phyloP scores from a whole-genome alignment of 2,329 filamentous ascomycete genomes.

The Pseudocercospora pini-densiflorae region DNA sequence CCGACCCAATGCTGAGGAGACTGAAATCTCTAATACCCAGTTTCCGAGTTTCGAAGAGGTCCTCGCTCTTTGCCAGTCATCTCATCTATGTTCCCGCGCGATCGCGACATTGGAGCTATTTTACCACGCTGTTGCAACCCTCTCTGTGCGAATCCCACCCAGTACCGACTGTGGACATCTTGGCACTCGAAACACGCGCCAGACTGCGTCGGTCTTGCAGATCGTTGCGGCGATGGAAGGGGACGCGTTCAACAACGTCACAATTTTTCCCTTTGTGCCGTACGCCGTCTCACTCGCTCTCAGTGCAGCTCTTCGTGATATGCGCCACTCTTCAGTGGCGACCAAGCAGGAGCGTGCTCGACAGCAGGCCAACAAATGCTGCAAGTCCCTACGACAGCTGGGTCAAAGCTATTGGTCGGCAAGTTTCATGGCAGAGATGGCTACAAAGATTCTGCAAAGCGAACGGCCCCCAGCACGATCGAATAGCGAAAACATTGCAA shows the following conservation, averaged over 20 bases:
- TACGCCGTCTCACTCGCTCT: conserved; percentile 17
- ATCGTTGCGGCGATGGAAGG: conserved; percentile 18
- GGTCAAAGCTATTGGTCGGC: conserved; percentile 18
- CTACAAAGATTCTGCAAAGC: conserved; percentile 13
- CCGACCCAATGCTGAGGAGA: conserved; percentile 1
- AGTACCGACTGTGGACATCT: background rate
- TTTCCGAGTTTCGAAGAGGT: conserved; percentile 22
- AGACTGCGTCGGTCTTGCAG: conserved; percentile 17
- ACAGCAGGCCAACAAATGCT: conserved; percentile 1
- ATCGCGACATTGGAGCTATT: conserved; percentile 17
- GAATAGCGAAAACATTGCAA: background rate
- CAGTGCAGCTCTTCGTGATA: conserved; percentile 17
- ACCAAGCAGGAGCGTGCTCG: conserved; percentile 13
- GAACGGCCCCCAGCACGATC: background rate
- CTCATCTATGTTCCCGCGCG: conserved; percentile 3
- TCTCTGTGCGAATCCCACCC: conserved; percentile 14
- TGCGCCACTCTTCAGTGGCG: conserved; percentile 10
- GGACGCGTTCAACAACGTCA: background rate
- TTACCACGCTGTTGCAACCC: conserved; percentile 12
- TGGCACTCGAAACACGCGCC: conserved; percentile 15
- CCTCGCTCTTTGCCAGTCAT: conserved; percentile 10
- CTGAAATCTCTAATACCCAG: conserved; percentile 14
- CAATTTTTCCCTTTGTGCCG: conserved; percentile 15
- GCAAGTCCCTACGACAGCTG: conserved; percentile 5
- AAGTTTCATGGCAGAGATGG: conserved; percentile 16